Evolutionary conservation across 768 basidiomycete species (phyloP), one percentile per base, ranked within the genome.

Genomic region (Tylopilus balloui): DNA sequence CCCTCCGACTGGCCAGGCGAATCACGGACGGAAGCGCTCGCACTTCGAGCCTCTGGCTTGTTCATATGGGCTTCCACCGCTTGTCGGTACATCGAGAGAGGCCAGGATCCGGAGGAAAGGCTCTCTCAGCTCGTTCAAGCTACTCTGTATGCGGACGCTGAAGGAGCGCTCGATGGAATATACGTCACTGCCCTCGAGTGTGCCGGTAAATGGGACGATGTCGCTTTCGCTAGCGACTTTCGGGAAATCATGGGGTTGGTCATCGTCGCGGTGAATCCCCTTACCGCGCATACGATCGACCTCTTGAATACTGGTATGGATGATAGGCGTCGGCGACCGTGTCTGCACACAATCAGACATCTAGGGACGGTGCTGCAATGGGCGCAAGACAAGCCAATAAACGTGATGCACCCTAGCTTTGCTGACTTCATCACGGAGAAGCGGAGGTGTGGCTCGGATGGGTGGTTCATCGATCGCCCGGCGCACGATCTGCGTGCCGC

Each of bases 21-120:
- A 20, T 21, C 43, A 3, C 45, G 42, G 41, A 52, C 46, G 1
- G 48, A 55, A 5, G 56, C 57, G 4, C 58, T 67, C 3, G 44
- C 52, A 1, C 40, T 61, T 12, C 67, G 67, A 17, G 65, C 67
- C 11, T 68, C 60, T 35, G 66, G 66, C 3, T 54, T 68, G 27
- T 69, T 69, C 40, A 54, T 68, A 34, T 68, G 66, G 66, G 68
- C 68, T 10, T 57, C 44, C 14, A 69, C 66, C 11, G 68, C 68
- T 6, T 67, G 67, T 52, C 57, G 55, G 19, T 69, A 69, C 19
- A 49, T 67, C 45, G 65, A 67, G 39, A 61, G 53, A 15, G 59
- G 61, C 0, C 67, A 67, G 45, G 58, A 67, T 31, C 66, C 67
- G 8, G 57, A 59, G 21, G 66, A 69, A 45, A 54, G 67, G 28